Base-by-base conservation (phyloP, 139 green algal genomes). In the Pseudopediastrum boryanum region DNA sequence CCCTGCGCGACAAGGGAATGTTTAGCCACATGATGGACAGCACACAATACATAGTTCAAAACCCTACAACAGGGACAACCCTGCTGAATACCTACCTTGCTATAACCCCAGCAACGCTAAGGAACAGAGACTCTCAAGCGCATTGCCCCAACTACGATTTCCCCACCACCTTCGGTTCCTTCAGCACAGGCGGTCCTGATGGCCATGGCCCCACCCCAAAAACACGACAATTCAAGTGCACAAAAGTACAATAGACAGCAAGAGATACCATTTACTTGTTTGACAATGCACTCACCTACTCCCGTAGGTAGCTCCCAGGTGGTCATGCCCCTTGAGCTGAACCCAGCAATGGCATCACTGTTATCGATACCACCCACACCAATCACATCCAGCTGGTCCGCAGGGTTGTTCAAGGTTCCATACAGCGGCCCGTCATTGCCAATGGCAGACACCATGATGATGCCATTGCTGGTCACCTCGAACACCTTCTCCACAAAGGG, bases 341-440 rank as follows among this genome's bases (percentile, higher is more conserved):
- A 99, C 62, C 78, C 63, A 0, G 97, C 96, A 48, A 99, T 96
- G 27, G 93, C 80, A 76, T 94, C 82, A 10, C 64, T 42, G 81
- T 94, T 96, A 73, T 98, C 93, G 41, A 99, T 96, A 66, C 97
- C 97, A 10, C 97, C 97, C 12, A 99, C 95, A 1, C 96, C 97
- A 68, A 99, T 98, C 3, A 99, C 95, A 75, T 99, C 96, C 25
- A 89, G 93, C 88, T 97, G 91, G 82, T 99, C 97, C 16, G 95
- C 97, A 1, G 97, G 97, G 88, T 99, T 99, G 91, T 99, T 99
- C 10, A 99, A 89, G 0, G 97, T 99, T 78, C 97, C 97, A 59
- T 96, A 99, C 66, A 97, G 82, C 1, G 96, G 96, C 0, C 97
- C 97, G 72, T 99, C 96, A 77, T 99, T 99, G 71, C 95, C 94